Evolutionary conservation across 441 rosid genomes (phyloP), one percentile per base, ranked within the genome.

Genomic region (Omphalea diandra): DNA sequence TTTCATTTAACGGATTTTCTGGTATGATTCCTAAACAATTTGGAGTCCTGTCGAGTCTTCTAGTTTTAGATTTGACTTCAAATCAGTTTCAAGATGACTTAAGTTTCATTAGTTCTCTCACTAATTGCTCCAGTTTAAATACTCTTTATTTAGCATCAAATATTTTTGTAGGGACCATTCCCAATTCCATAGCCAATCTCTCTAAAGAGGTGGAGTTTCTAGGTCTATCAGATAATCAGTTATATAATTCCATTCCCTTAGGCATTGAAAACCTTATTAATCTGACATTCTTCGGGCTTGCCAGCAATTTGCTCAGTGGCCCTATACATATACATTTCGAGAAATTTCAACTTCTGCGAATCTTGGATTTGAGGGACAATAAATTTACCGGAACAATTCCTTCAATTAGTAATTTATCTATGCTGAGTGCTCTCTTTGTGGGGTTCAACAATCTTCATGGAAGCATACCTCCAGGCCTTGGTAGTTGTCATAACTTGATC

Each of bases 381-480:
- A 14, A 22, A 17, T 43, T 63, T 22, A 14, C 53, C 15, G 53
- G 67, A 27, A 7, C 43, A 1, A 15, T 63, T 0, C 53, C 67
- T 14, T 63, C 67, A 63, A 26, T 63, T 27, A 24, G 24, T 2
- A 63, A 63, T 44, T 27, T 27, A 1, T 15, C 67, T 15, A 5
- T 27, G 24, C 4, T 63, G 27, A 63, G 35, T 27, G 0, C 2
- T 1, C 15, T 41, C 67, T 24, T 0, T 1, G 14, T 26, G 35
- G 7, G 11, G 20, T 33, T 18, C 24, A 63, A 63, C 36, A 3
- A 63, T 41, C 22, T 63, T 1, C 15, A 43, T 27, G 67, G 67
- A 14, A 63, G 24, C 67, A 63, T 43, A 24, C 67, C 67, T 43
- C 53, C 67, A 32, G 8, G 52, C 29, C 67, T 63, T 43, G n/a